phyloP scores from a whole-genome alignment of 495 filamentous ascomycete genomes.

The Aspergillus baeticus region DNA sequence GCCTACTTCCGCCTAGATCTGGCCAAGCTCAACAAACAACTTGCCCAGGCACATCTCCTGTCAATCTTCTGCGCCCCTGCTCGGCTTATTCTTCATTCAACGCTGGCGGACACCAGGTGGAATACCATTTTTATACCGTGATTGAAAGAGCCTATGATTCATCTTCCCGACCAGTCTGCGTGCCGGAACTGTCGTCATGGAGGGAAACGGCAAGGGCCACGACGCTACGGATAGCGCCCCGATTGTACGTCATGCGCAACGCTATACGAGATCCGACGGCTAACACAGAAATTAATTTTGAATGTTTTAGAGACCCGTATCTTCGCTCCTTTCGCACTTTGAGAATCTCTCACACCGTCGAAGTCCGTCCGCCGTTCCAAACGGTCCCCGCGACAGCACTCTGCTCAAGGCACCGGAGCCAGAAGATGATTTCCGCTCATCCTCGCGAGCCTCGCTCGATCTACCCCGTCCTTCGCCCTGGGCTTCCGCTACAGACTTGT shows the following conservation, averaged over 20 bases:
- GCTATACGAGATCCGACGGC: not conserved
- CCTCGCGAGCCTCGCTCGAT: constrained; percentile 50
- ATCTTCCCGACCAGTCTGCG: constrained; percentile 19
- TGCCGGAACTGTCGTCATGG: constrained; percentile 38
- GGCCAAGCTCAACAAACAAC: not conserved
- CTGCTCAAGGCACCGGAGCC: constrained; percentile 39
- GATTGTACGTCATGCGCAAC: constrained; percentile 41
- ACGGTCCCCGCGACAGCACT: constrained; percentile 35
- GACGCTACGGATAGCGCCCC: constrained; percentile 45
- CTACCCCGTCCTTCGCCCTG: constrained; percentile 49
- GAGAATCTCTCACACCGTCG: constrained; percentile 72
- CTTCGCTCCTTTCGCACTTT: constrained; percentile 88
- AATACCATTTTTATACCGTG: not conserved
- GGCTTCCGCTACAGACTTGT: constrained; percentile 32
- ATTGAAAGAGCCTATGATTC: constrained; percentile 35
- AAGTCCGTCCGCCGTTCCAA: constrained; percentile 27
- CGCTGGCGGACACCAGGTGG: not conserved
- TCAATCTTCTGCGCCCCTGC: not conserved
- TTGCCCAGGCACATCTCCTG: not conserved
- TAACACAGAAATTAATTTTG: constrained; percentile 9
- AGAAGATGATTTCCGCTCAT: constrained; percentile 45
- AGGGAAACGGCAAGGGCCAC: constrained; percentile 33
- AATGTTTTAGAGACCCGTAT: constrained; percentile 71
- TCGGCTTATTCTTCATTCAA: not conserved
- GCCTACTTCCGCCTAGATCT: not conserved